These are phyloP conservation scores for Delphinella strobiligena DNA, from an alignment of 2,329 filamentous ascomycete species.

Conservation along the genomic window DNA sequence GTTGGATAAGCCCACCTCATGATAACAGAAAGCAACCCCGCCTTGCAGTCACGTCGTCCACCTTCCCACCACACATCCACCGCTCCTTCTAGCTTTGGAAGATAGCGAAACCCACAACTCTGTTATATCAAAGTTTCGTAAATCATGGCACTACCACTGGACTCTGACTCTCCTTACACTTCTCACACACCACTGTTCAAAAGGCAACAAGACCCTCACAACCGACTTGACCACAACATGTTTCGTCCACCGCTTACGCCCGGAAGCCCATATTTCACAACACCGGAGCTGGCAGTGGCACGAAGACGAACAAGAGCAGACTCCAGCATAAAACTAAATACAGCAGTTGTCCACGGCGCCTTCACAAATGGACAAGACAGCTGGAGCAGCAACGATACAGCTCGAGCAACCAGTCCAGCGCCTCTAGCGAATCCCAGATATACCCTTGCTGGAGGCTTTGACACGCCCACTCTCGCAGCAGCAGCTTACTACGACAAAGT, in stretches of 20 bases:
- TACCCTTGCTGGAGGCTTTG: slow-evolving; percentile 37
- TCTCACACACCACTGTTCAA: no score
- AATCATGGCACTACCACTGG: no score
- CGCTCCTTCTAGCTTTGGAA: no score
- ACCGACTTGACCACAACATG: slow-evolving; percentile 3
- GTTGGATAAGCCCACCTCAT: no score
- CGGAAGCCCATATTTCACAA: slow-evolving; percentile 1
- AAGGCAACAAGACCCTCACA: no score
- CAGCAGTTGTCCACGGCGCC: neutral
- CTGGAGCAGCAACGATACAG: no score
- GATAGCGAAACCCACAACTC: no score
- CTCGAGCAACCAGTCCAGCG: slow-evolving; percentile 5
- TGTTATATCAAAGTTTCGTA: no score
- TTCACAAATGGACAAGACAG: neutral
- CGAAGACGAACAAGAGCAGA: slow-evolving; percentile 6
- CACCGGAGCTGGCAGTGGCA: neutral
- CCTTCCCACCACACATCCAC: no score
- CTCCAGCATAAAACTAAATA: slow-evolving; percentile 4
- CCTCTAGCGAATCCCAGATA: slow-evolving; percentile 40
- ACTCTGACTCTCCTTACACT: no score
- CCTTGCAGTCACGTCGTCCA: no score
- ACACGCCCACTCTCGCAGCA: slow-evolving; percentile 30
- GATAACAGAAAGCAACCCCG: no score
- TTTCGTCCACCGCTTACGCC: slow-evolving; percentile 7
- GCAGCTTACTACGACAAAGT: slow-evolving; percentile 25